Base-by-base conservation (phyloP, 441 rosid genomes). In the Arabidopsis lyrata region DNA sequence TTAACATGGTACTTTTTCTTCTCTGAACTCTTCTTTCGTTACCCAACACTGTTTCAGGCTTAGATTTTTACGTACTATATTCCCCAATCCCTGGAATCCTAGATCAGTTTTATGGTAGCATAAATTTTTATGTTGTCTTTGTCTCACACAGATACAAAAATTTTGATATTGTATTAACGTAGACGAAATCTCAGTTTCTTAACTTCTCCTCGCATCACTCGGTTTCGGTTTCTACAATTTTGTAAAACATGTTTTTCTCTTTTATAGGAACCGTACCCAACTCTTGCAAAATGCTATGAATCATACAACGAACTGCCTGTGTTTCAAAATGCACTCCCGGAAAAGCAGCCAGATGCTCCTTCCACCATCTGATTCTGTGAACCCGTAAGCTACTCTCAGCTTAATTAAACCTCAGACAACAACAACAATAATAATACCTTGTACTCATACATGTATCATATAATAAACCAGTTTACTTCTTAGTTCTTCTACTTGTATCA, bases 341-440 rank as follows among this genome's bases (percentile, higher is more conserved):
- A 86, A 72, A 90, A 80, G 18, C 93, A 90, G 82, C 96, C 88
- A 15, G 98, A 93, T 77, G 42, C 86, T 81, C 88, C 96, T 67
- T 61, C 77, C 50, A 77, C 80, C 45, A 14, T 2, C 73, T 71
- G 64, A 77, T 71, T 53, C 44, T 20, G 38, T 48, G 63, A 63
- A 35, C 48, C 57, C 50, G n/a, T 29, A 72, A 63, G 61, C 63
- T 54, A 16, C 35, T 32, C 14, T 15, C 62, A 70, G 35, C 49
- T 41, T 57, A 64, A 63, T 76, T 36, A 69, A 69, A 35, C 35
- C 55, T 32, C 39, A 8, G 48, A 66, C 49, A 4, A 66, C 50
- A 10, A 31, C 8, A 52, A 32, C 31, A 22, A 49, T 20, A 44
- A 61, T 9, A 53, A 20, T 68, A 52, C 47, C 8, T 62, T 69